These are phyloP conservation scores for Chalciporus piperatus DNA, from an alignment of 768 basidiomycete genomes.

Conservation along the genomic window DNA sequence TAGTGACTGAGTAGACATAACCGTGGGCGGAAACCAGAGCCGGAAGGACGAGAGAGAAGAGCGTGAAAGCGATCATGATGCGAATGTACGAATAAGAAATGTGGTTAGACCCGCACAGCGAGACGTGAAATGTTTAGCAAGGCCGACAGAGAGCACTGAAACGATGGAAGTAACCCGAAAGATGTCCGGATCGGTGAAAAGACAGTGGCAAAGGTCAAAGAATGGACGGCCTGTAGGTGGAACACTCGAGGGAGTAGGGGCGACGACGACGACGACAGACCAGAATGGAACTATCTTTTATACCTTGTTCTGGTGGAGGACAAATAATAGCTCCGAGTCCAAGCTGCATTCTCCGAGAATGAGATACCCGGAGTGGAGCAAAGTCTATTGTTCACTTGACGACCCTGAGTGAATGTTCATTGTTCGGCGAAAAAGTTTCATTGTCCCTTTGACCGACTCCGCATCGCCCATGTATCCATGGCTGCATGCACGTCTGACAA, in stretches of 20 bases:
- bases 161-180: background rate
- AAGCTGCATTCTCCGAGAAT: background rate
- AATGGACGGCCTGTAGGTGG: background rate
- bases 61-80: constrained; percentile 14
- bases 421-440: too few relatives aligned
- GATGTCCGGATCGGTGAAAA: background rate
- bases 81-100: background rate
- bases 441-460: too few relatives aligned
- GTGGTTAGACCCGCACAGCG: constrained; percentile 22
- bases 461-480: too few relatives aligned
- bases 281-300: background rate
- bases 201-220: background rate
- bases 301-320: background rate
- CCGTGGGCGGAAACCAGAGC: constrained; percentile 29
- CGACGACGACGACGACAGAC: background rate
- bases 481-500: too few relatives aligned
- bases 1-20: constrained; percentile 23
- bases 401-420: background rate
- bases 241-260: background rate
- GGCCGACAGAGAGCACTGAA: constrained; percentile 2
- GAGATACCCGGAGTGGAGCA: background rate
- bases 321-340: too few relatives aligned
- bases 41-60: constrained; percentile 19
- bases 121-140: constrained; percentile 1
- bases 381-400: background rate